phyloP scores from a whole-genome alignment of 257 asterid species.

The Ligustrum vulgare region DNA sequence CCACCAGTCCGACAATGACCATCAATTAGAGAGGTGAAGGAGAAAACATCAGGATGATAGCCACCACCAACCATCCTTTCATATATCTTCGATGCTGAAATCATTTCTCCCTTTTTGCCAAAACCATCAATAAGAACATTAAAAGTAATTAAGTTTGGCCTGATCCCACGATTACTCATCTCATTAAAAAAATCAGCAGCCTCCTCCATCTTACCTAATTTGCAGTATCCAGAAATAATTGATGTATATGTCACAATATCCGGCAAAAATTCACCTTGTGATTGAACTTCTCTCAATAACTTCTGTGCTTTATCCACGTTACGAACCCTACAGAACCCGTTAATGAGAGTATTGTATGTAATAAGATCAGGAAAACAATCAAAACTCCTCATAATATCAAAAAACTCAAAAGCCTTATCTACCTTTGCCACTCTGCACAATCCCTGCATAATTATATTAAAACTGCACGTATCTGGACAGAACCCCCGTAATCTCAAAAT shows the following conservation, averaged over 20 bases:
- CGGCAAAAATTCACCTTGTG: constrained; percentile 46
- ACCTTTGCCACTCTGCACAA: constrained; percentile 62
- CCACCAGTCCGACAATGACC: constrained; percentile 72
- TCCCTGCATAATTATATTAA: constrained; percentile 77
- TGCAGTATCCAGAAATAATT: constrained; percentile 75
- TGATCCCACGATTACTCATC: constrained; percentile 56
- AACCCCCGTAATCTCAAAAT: constrained; percentile 56
- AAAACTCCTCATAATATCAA: constrained; percentile 55
- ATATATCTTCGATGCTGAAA: constrained; percentile 50
- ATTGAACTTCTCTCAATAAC: constrained; percentile 58
- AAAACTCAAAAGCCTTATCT: constrained; percentile 64
- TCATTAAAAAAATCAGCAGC: constrained; percentile 58
- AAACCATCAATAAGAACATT: constrained; percentile 74
- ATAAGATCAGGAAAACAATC: constrained; percentile 64
- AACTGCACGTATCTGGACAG: constrained; percentile 60
- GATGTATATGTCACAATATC: constrained; percentile 82
- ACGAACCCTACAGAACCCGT: constrained; percentile 71
- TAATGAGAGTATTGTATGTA: constrained; percentile 64
- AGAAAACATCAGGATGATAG: constrained; percentile 68
- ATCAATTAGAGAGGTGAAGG: constrained; percentile 75
- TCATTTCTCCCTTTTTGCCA: constrained; percentile 70
- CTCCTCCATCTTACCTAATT: constrained; percentile 55
- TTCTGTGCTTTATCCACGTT: constrained; percentile 54
- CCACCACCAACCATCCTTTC: constrained; percentile 51
- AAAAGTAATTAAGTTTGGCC: constrained; percentile 62